Base-by-base conservation (phyloP, 352 stramenopile genomes). In the Phytopythium vexans region DNA sequence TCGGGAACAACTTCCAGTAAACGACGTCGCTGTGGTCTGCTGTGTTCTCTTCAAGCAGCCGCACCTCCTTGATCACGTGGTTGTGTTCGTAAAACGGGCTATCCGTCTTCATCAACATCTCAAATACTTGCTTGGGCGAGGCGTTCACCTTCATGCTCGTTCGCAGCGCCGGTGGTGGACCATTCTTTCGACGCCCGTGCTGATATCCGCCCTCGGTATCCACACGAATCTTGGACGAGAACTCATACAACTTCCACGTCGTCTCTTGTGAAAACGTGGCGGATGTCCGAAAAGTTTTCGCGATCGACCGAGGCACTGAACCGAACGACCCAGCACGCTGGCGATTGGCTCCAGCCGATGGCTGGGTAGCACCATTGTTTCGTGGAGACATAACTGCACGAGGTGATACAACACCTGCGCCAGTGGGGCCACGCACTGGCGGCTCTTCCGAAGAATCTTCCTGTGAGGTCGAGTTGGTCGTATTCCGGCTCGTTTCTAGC, bases 11-110 rank as follows among this genome's bases (percentile, higher is more conserved):
- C 33, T 86, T 76, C 84, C 77, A 91, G 42, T 89, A 89, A 4
- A 94, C 68, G 9, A 94, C 72, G 43, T 94, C 84, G 39, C 75
- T 92, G 42, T 94, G 84, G 35, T 92, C 82, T 5, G 72, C 58
- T 0, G 61, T 60, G 49, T 93, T 71, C 39, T 83, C 70, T 54
- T 89, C 79, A 21, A 94, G 52, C n/a, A 94, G 56, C 0, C 62
- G 50, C 1, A 78, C 72, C 10, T 82, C 54, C 15, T 88, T 49
- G 41, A 94, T 86, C n/a, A 94, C 76, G 42, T 90, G 81, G 54
- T 92, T 94, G 34, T 66, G 61, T 3, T 49, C 54, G 61, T 94
- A 94, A 40, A 94, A 94, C 8, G 59, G 58, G 54, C 79, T 92
- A 51, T 89, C 59, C 4, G 75, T 63, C 37, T 88, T 74, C 68